Evolutionary conservation across 441 rosid genomes (phyloP).

Genomic region (Biscutella laevigata): DNA sequence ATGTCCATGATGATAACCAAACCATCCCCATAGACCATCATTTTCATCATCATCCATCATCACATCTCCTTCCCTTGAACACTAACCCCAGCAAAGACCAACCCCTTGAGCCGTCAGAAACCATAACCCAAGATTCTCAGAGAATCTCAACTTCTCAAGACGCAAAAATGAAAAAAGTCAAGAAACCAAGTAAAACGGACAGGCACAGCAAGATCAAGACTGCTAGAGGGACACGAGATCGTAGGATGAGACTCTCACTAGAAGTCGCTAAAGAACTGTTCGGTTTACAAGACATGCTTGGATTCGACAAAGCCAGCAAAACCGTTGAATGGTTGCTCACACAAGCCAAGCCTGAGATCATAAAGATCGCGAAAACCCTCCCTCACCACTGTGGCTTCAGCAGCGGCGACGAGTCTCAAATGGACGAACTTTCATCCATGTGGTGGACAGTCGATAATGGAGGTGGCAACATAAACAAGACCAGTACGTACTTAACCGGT

Average conservation of each 20-base stretch:
- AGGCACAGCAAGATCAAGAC: conserved; percentile 88
- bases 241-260: conserved; percentile 84
- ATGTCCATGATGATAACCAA: conserved; percentile 15
- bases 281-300: conserved; percentile 74
- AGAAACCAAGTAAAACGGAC: conserved; percentile 53
- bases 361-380: conserved; percentile 26
- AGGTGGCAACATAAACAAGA: too few relatives aligned
- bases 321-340: conserved; percentile 81
- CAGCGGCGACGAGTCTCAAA: conserved; percentile 24
- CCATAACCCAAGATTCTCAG: conserved; percentile 27
- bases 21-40: background rate
- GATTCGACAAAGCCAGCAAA: conserved; percentile 76
- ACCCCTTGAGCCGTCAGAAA: conserved; percentile 22
- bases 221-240: conserved; percentile 73
- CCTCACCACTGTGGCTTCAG: conserved; percentile 17
- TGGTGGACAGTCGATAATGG: conserved; percentile 17
- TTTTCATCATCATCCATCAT: too few relatives aligned
- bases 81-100: conserved; percentile 10
- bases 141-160: conserved; percentile 11
- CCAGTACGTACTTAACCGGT: conserved; percentile 21
- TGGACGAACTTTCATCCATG: conserved; percentile 22
- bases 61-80: conserved; percentile 18
- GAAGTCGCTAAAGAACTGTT: conserved; percentile 76
- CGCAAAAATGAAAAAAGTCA: conserved; percentile 19
- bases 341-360: conserved; percentile 52